phyloP scores from a whole-genome alignment of 106 monocot genomes.

The Gastrodia elata region DNA sequence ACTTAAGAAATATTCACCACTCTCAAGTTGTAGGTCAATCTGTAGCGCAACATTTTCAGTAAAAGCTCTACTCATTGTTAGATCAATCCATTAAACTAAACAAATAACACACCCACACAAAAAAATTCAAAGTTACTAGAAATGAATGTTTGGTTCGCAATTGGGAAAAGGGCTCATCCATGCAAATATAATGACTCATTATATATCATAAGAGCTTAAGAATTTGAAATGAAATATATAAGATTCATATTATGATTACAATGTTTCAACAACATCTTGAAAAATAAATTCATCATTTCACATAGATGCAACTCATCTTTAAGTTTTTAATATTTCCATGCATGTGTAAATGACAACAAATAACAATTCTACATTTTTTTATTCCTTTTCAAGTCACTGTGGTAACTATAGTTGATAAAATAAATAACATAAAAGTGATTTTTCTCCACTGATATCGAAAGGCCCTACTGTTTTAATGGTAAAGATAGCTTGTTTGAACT shows the following conservation, averaged over 20 bases:
- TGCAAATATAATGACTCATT: background rate
- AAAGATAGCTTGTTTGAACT: no score
- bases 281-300: background rate
- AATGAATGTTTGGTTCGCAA: background rate
- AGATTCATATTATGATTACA: background rate
- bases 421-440: no score
- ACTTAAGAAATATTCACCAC: constrained; percentile 90
- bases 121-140: background rate
- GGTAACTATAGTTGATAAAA: no score
- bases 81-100: background rate
- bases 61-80: background rate
- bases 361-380: background rate
- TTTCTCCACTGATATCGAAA: no score
- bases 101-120: background rate
- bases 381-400: no score
- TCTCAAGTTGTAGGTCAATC: constrained; percentile 89
- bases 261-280: background rate
- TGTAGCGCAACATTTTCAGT: constrained; percentile 11
- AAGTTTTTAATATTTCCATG: background rate
- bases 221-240: background rate
- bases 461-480: no score
- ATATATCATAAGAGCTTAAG: background rate
- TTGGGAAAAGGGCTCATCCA: background rate
- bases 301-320: background rate
- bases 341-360: background rate